Evolutionary conservation across 2,329 filamentous ascomycete species (phyloP).

Genomic region (Phyllosticta citribraziliensis): DNA sequence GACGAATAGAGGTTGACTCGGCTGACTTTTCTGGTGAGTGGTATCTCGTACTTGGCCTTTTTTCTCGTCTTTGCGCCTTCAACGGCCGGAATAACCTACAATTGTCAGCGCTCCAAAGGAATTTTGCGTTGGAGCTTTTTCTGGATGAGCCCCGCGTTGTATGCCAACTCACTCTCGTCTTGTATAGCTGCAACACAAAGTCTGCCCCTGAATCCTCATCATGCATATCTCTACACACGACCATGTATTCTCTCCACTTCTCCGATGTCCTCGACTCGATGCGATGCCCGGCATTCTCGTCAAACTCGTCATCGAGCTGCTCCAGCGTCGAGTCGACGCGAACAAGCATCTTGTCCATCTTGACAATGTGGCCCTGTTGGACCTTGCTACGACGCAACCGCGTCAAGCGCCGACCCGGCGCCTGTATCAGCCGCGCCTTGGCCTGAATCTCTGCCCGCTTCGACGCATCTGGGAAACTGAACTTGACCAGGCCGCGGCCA

Average conservation of each 20-base stretch:
- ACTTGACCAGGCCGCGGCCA: conserved; percentile 31
- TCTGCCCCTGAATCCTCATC: conserved; percentile 36
- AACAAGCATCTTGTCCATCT: conserved; percentile 60
- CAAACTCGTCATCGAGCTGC: conserved; percentile 49
- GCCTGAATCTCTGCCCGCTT: conserved; percentile 28
- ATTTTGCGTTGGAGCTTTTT: neutral
- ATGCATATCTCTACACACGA: conserved; percentile 49
- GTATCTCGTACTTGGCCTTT: conserved; percentile 48
- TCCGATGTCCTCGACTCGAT: conserved; percentile 49
- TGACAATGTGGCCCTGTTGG: conserved; percentile 52
- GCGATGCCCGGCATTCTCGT: conserved; percentile 52
- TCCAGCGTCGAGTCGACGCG: conserved; percentile 46
- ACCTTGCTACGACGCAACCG: conserved; percentile 31
- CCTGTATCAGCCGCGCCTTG: conserved; percentile 30
- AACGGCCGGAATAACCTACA: conserved; percentile 48
- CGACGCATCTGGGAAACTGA: conserved; percentile 32
- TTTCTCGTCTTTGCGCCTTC: conserved; percentile 44
- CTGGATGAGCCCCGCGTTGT: neutral
- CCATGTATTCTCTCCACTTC: conserved; percentile 56
- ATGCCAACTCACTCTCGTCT: conserved; percentile 39
- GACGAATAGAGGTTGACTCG: conserved; percentile 55
- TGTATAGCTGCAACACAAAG: conserved; percentile 51
- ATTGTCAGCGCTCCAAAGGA: no score
- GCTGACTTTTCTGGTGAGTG: conserved; percentile 42
- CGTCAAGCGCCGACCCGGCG: conserved; percentile 25